Percentiles rank a stretch among this genome's conserved stretches.
phyloP scores from a whole-genome alignment of 2,329 filamentous ascomycete genomes.

The Colletotrichum destructivum region DNA sequence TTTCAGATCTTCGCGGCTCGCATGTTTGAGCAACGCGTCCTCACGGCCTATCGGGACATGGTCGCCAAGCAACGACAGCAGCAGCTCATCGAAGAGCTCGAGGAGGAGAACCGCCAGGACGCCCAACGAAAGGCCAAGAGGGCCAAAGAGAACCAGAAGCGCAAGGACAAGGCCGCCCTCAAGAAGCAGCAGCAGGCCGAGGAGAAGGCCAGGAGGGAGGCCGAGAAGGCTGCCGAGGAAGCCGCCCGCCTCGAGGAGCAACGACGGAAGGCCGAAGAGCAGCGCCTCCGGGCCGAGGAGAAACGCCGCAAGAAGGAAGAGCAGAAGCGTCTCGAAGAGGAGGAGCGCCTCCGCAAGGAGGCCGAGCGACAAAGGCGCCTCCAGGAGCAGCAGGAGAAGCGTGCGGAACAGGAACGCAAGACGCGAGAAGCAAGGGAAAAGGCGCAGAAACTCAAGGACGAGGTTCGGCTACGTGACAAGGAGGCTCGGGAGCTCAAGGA shows the following conservation, averaged over 20 bases:
- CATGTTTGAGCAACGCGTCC: constrained; percentile 98
- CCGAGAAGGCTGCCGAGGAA: constrained; percentile 91
- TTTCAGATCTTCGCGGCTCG: constrained; percentile 99
- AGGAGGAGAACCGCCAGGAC: constrained; percentile 84
- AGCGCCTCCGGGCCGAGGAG: constrained; percentile 87
- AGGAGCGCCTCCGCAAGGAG: constrained; percentile 88
- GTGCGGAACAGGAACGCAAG: constrained; percentile 89
- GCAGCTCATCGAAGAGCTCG: constrained; percentile 90
- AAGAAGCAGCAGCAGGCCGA: constrained; percentile 93
- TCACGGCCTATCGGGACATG: constrained; percentile 98
- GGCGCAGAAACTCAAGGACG: constrained; percentile 89
- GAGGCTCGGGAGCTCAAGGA: constrained; percentile 80
- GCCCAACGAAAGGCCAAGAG: constrained; percentile 91
- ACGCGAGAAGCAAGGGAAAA: constrained; percentile 71
- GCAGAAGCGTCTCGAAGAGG: constrained; percentile 90
- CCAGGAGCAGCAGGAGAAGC: constrained; percentile 88
- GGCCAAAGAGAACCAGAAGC: constrained; percentile 93
- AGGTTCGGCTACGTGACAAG: constrained; percentile 84
- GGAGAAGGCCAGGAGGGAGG: constrained; percentile 88
- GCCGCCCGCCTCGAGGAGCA: constrained; percentile 82
- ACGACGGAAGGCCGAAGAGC: constrained; percentile 84
- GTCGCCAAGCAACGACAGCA: constrained; percentile 93
- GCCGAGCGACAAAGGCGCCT: constrained; percentile 84
- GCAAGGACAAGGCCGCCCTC: constrained; percentile 91
- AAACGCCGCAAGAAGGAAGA: constrained; percentile 92